Percentiles rank a stretch among this genome's conserved stretches.
phyloP scores from a whole-genome alignment of 1,284 basidiomycete species.

The Tilletia setariae region DNA sequence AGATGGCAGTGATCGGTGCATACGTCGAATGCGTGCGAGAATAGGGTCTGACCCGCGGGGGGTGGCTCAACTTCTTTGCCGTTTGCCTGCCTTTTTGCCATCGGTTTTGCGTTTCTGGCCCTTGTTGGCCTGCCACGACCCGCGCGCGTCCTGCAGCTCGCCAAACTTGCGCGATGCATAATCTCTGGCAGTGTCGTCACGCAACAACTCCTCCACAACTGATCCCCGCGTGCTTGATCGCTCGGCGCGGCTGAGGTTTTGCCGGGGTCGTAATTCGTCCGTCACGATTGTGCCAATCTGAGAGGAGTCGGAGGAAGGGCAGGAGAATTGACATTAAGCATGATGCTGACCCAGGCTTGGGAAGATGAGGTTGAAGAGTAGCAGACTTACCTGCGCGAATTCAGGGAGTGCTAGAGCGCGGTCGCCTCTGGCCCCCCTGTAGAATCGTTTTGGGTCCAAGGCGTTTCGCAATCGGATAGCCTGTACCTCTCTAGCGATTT shows the following conservation, averaged over 20 bases:
- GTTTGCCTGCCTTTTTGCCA: not conserved
- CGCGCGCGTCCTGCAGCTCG: not conserved
- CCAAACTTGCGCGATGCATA: slow-evolving; percentile 7
- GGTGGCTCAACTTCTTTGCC: too few species aligned
- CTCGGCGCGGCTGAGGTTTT: slow-evolving; percentile 7
- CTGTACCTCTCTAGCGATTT: slow-evolving; percentile 83
- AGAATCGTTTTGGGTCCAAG: slow-evolving; percentile 93
- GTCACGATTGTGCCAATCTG: slow-evolving; percentile 2
- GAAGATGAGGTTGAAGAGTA: not conserved
- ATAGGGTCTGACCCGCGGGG: too few species aligned
- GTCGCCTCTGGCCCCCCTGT: slow-evolving; percentile 64
- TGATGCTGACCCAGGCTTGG: not conserved
- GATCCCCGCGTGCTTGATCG: not conserved
- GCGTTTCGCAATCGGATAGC: slow-evolving; percentile 85
- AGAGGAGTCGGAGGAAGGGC: not conserved
- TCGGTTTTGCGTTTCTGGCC: slow-evolving; percentile 2
- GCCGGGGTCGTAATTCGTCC: not conserved
- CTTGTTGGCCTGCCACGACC: not conserved
- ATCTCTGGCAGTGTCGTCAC: slow-evolving; percentile 1
- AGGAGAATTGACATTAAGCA: not conserved
- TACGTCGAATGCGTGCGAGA: too few species aligned
- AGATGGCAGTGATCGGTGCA: too few species aligned
- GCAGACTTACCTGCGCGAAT: slow-evolving; percentile 65
- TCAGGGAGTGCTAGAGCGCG: slow-evolving; percentile 61
- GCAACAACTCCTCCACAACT: slow-evolving; percentile 8